Base-by-base conservation (phyloP, 176 grass and related monocot genomes). In the Cymbopogon citratus region DNA sequence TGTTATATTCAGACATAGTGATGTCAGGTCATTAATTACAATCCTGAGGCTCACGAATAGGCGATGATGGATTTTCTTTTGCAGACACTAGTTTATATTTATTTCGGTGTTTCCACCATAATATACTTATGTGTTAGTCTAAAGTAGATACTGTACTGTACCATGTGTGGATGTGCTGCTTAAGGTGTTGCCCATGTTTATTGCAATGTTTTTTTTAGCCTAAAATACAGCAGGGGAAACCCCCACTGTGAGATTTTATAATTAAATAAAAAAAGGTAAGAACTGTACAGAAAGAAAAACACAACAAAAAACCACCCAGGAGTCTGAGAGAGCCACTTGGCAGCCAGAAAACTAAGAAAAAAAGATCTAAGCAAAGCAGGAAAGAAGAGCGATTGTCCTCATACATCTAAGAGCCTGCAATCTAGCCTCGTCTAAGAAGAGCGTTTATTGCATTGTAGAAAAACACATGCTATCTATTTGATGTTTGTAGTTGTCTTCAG, bases 11-110 rank as follows among this genome's bases (percentile, higher is more conserved):
- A 48, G 31, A 49, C 29, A 59, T 78, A 36, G 57, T 41, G 16
- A 68, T 48, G n/a, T 73, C 48, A 86, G 60, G 45, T 24, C 38
- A 27, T 13, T 76, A 26, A 45, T 86, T 83, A 82, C 61, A 73
- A 66, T 65, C 59, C 28, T 67, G 35, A 67, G 36, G 1, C 62
- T 63, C 0, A 7, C 29, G 6, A 1, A 15, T 82, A 26, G 29
- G 74, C 34, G 19, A 9, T 2, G 43, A 56, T 51, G 2, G 25
- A 41, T 63, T 59, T 44, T 41, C 13, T 61, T 51, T 61, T 78
- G 39, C 67, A 19, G 23, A 39, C 40, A n/a, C 60, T 79, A 73
- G 14, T 66, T 12, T 36, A 45, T 79, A 54, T 59, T 80, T 85
- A 46, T 54, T 23, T 56, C 13, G 24, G 24, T 76, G 29, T 25